Evolutionary conservation across 2,329 filamentous ascomycete genomes (phyloP).

Genomic region (Calycina marina): DNA sequence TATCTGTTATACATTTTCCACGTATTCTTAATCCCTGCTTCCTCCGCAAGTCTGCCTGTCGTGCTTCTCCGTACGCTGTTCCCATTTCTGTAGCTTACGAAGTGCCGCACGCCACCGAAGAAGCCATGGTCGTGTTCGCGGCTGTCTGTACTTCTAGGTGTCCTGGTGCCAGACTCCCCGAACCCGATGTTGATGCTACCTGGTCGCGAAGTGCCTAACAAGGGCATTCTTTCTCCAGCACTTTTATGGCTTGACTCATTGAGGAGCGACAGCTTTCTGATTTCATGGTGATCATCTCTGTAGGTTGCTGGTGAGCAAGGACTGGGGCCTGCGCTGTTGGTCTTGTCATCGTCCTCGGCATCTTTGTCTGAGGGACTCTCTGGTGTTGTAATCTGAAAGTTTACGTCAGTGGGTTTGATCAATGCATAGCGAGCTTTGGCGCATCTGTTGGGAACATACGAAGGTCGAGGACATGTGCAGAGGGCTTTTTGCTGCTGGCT

Average conservation of each 20-base stretch:
- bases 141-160: conserved; percentile 5
- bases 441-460: too few relatives aligned
- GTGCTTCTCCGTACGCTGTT: conserved; percentile 51
- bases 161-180: conserved; percentile 13
- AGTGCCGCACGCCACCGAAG: conserved; percentile 9
- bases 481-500: too few relatives aligned
- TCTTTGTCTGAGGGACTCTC: too few relatives aligned
- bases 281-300: conserved; percentile 8
- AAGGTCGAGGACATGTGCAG: too few relatives aligned
- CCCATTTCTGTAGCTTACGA: conserved; percentile 13
- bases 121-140: too few relatives aligned
- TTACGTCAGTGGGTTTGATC: too few relatives aligned
- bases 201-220: conserved; percentile 40
- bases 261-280: conserved; percentile 4
- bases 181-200: conserved; percentile 16
- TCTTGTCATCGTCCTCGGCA: background rate
- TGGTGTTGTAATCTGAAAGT: too few relatives aligned
- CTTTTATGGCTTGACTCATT: conserved; percentile 5
- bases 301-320: conserved; percentile 13
- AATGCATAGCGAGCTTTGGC: too few relatives aligned
- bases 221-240: conserved; percentile 34
- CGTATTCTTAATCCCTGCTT: conserved; percentile 59
- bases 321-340: background rate
- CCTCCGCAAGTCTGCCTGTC: conserved; percentile 55
- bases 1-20: conserved; percentile 64